Base-by-base conservation (phyloP, 2,329 filamentous ascomycete species). In the Aspergillus bombycis region DNA sequence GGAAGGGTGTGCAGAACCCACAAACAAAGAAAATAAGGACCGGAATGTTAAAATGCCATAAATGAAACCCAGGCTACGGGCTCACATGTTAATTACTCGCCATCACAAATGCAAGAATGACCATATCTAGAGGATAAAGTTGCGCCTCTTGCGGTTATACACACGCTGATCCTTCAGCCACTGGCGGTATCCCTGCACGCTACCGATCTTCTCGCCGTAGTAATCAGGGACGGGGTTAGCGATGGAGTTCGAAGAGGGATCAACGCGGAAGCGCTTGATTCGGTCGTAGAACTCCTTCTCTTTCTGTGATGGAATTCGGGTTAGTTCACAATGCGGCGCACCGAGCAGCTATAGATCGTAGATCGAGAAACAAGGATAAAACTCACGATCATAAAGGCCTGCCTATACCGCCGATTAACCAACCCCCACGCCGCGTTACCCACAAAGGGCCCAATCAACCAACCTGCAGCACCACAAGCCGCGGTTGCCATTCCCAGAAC, bases 121-220 rank as follows among this genome's bases (percentile, higher is more conserved):
- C 26, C 10, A 8, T 38, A 54, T 60, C 68, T 70, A 79, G n/a
- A 70, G 57, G 62, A 80, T 77, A 65, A 78, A 79, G 65, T 71
- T 79, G 52, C 77, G 75, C 77, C 88, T 89, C 87, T 96, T 96
- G 84, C 93, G 93, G 82, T 96, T 97, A 82, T 97, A 99, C 11
- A 94, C 94, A 66, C 94, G 86, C 84, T 98, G 95, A 75, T 99
- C 95, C 84, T 97, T 98, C 74, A 99, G 82, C 95, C 95, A 99
- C 78, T 93, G 90, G 73, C 95, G 85, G 79, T 98, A 99, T 54
- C 92, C 94, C 60, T 89, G 85, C 26, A 98, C 93, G 72, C 93
- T 97, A 58, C 91, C 92, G 72, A 99, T 97, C 85, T 97, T 98
- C 83, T 99, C 95, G 72, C 95, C 95, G 74, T 99, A 99, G 81